Percentiles rank a stretch among this genome's conserved stretches.
These are phyloP conservation scores for Pestalotiopsis sp. DNA, from an alignment of 2,329 filamentous ascomycete species.

Conservation along the genomic window DNA sequence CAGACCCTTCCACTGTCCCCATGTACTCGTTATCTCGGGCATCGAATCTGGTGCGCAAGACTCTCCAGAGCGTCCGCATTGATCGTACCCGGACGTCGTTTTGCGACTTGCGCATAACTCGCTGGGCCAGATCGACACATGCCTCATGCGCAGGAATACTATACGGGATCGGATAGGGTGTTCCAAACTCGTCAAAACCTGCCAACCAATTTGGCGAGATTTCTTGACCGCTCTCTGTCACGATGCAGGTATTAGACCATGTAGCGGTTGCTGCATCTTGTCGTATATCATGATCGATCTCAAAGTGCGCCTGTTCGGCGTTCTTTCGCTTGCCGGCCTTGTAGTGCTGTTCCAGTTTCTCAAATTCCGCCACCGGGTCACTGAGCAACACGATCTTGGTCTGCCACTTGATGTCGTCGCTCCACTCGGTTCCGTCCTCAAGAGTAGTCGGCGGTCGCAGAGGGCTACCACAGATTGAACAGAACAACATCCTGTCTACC, in stretches of 20 bases:
- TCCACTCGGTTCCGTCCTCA: not conserved
- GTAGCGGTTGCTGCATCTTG: conserved; percentile 14
- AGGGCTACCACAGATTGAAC: conserved; percentile 19
- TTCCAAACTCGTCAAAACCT: conserved; percentile 14
- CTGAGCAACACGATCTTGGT: conserved; percentile 19
- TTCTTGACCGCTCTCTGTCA: not conserved
- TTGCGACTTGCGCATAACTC: conserved; percentile 15
- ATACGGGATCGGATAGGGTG: conserved; percentile 14
- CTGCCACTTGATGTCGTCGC: conserved; percentile 17
- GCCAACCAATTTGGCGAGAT: conserved; percentile 15
- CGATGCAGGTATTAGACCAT: not conserved
- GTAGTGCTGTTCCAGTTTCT: conserved; percentile 20
- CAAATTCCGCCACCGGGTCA: conserved; percentile 22
- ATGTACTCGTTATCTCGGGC: conserved; percentile 19
- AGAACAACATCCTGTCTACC: conserved; percentile 12
- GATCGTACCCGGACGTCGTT: conserved; percentile 17
- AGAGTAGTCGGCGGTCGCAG: conserved; percentile 10
- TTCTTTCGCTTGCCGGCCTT: conserved; percentile 19
- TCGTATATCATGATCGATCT: conserved; percentile 15
- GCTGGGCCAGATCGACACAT: conserved; percentile 21
- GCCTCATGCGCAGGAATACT: conserved; percentile 21
- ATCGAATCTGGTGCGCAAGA: conserved; percentile 21
- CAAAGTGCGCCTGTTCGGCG: conserved; percentile 4
- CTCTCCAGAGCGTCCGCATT: conserved; percentile 23
- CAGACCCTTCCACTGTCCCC: conserved; percentile 13